These are phyloP conservation scores for Cyclotella baltica DNA, from an alignment of 108 stramenopile species.

Conservation along the genomic window DNA sequence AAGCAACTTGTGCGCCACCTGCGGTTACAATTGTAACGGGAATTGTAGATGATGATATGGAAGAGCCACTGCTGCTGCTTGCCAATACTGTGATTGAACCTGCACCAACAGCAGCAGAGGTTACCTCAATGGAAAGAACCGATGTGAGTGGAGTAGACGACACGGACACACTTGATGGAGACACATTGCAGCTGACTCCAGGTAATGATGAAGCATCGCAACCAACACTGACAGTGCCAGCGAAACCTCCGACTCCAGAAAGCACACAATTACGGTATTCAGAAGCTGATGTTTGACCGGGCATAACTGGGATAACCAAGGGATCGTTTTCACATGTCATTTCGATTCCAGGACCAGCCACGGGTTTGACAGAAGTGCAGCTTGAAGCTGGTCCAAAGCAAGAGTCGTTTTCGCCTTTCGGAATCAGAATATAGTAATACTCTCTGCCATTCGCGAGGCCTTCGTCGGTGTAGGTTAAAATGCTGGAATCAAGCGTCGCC, in stretches of 20 bases:
- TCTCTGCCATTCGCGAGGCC: conserved; percentile 26
- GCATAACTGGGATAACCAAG: not conserved
- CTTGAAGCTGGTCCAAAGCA: conserved; percentile 7
- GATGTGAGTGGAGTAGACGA: not conserved
- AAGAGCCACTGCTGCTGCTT: not conserved
- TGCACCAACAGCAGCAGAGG: not conserved
- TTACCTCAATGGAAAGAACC: not conserved
- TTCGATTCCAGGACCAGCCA: not conserved
- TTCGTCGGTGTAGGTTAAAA: not conserved
- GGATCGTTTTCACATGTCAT: not conserved
- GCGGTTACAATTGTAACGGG: not conserved
- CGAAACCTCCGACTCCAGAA: not conserved
- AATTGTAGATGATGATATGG: not conserved
- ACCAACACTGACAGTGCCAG: not conserved
- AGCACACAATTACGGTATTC: not conserved
- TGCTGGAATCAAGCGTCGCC: not conserved
- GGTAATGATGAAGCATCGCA: not conserved
- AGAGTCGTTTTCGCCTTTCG: not conserved
- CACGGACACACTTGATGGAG: not conserved
- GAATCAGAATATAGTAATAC: conserved; percentile 11
- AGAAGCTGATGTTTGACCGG: not conserved
- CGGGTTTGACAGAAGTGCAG: not conserved
- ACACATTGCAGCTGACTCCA: not conserved
- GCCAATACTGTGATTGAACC: not conserved
- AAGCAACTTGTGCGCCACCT: not conserved